Evolutionary conservation across 2,329 filamentous ascomycete genomes (phyloP), one percentile per base, ranked within the genome.

Genomic region (Fusarium protoensiforme): DNA sequence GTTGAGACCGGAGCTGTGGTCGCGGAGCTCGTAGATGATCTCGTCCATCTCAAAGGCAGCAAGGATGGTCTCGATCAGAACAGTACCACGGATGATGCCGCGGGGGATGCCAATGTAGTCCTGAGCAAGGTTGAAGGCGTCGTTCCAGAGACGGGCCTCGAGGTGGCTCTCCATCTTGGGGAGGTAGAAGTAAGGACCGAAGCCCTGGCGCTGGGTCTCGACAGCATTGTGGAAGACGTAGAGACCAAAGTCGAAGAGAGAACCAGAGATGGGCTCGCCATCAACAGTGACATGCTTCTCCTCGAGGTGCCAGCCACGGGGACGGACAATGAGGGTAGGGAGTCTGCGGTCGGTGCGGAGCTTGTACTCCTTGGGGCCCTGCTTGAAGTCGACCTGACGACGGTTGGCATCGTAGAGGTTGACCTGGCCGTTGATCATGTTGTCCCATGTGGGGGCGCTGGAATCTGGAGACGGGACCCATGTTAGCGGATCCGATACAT

Each of bases 1-100:
- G 91, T 99, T 99, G 80, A 99, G 91, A 56, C 96, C 96, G 8
- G 96, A 93, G 83, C 92, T 96, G 88, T 99, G 96, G 81, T 98
- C 96, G 69, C 96, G 93, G 76, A 99, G 92, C 87, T 98, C 96
- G 84, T 98, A 99, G 85, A 99, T 98, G 85, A 99, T 98, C 91
- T 99, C 96, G 79, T 99, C 96, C 96, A 99, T 99, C 89, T 99
- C 96, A 80, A 99, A 99, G 18, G 96, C 96, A 46, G 96, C 96
- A 48, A 96, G 90, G 83, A 99, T 98, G 65, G 96, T 98, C 90
- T 99, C 96, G 80, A 99, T 98, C 78, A 99, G 87, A 41, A 98
- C 96, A 4, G 96, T 99, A 71, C 90, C 96, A 78, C 96, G 93
- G 84, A 98, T 97, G 63, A 95, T 98, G 64, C 96, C 96, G 68